Evolutionary conservation across 129 eudicot genomes (phyloP), one percentile per base, ranked within the genome.

Genomic region (Logfia minima): DNA sequence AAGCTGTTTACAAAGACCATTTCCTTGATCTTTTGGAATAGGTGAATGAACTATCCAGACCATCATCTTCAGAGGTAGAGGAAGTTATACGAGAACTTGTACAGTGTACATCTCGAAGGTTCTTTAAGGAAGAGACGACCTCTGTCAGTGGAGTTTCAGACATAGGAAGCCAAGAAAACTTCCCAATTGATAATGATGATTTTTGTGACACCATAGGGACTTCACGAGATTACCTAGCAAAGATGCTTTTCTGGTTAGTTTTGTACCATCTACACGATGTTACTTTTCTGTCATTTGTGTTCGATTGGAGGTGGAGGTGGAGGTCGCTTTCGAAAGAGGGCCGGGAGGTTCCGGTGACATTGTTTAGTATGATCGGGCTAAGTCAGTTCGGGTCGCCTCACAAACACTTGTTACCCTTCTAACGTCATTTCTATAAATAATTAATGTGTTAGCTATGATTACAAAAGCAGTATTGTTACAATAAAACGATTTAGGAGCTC

Each of bases 151-250:
- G 66, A 17, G 84, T 80, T 19, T 80, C 75, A 43, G 83, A 78
- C 16, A 16, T 75, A 26, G 85, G 81, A 68, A 79, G 69, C 59
- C 73, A 71, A 61, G 86, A 72, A 67, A 83, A 78, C 75, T 60
- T 67, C 70, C 71, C 82, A 80, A 85, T 65, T 75, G 87, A 55
- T 21, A 79, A 55, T 66, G 80, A 74, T 41, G 84, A 80, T 34
- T n/a, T 62, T 16, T 70, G 94, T 82, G 88, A 88, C 76, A 85
- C 92, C 58, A 73, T 87, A 59, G 88, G 90, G 66, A 83, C 96
- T 79, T 87, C 96, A 24, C 81, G 98, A 61, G 98, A 93, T 85
- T 90, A 93, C 83, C 84, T 93, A 79, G 98, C 98, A 65, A 93
- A 90, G 81, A 82, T 93, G 72, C 98, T 93, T 72, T 93, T 93